A percentile compares a stretch with the other conserved stretches of the same genome.
These are phyloP conservation scores for Neurospora cerealis DNA, from an alignment of 495 filamentous ascomycete species.

Conservation along the genomic window DNA sequence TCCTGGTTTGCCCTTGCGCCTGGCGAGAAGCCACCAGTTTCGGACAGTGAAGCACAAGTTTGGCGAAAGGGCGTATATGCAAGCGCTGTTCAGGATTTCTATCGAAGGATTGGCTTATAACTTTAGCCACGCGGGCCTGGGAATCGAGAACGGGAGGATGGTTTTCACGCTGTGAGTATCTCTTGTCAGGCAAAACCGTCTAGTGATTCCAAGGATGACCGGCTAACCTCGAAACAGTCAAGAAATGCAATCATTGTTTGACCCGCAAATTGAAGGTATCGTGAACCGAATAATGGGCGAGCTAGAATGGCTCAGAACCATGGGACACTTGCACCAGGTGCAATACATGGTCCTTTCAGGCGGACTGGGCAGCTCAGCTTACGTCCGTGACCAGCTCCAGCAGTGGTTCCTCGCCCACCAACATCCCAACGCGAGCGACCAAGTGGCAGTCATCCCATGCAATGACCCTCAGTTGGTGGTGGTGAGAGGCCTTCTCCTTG, in stretches of 20 bases:
- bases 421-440: slow-evolving; percentile 26
- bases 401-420: slow-evolving; percentile 25
- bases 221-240: slow-evolving; percentile 18
- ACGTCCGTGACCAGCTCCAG: slow-evolving; percentile 39
- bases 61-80: slow-evolving; percentile 26
- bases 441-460: slow-evolving; percentile 37
- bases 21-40: slow-evolving; percentile 24
- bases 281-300: slow-evolving; percentile 43
- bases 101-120: slow-evolving; percentile 25
- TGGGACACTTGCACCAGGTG: slow-evolving; percentile 36
- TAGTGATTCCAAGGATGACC: background rate
- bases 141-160: slow-evolving; percentile 31
- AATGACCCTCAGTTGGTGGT: slow-evolving; percentile 51
- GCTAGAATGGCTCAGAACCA: slow-evolving; percentile 38
- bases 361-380: slow-evolving; percentile 55
- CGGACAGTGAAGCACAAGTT: slow-evolving; percentile 31
- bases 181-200: background rate
- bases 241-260: slow-evolving; percentile 45
- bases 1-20: slow-evolving; percentile 14
- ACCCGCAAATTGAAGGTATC: slow-evolving; percentile 45
- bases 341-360: slow-evolving; percentile 52
- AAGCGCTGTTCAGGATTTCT: slow-evolving; percentile 20
- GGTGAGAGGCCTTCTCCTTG: slow-evolving; percentile 44
- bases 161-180: slow-evolving; percentile 16
- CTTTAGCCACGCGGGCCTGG: slow-evolving; percentile 26